Base-by-base conservation (phyloP, 306 rosid species). In the Pyrus bretschneideri region DNA sequence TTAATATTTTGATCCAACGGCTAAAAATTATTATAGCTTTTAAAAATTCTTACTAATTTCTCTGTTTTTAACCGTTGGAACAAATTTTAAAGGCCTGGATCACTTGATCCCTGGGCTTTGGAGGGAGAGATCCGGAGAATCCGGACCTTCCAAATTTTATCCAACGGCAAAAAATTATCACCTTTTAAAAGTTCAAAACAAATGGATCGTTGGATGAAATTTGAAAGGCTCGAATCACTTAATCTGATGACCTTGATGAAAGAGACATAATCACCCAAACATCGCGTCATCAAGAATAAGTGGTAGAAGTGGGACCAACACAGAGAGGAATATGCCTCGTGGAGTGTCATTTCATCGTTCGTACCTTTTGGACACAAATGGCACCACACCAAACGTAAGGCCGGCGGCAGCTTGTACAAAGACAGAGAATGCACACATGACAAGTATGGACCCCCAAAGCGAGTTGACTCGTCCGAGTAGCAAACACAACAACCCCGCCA, bases 361-460 rank as follows among this genome's bases (percentile, higher is more conserved):
- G 57, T 11, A 88, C 93, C 93, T 85, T 33, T 67, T 70, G 54
- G 93, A 89, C 30, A 89, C 87, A 54, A 89, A 87, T 11, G 91
- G 91, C 51, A 89, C 91, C 10, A 85, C 88, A 0, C 89, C 93
- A 68, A 87, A 89, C 21, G 76, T 83, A 76, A 89, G 88, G 49
- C 89, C 91, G 21, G 83, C 58, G 27, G 91, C 88, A 6, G 91
- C 89, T 74, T 87, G 89, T 67, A 89, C 86, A 63, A 80, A 89
- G 9, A 80, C 27, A 1, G 88, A 87, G 29, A 89, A 87, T 5
- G 38, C 38, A 55, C 91, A 89, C 89, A 89, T 83, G 6, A 85
- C 88, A 17, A 71, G 5, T 9, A 89, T 58, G 13, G 90, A 89
- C 19, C 86, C 80, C 90, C 82, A 84, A 1, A 89, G 73, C 35